A percentile compares a stretch with the other conserved stretches of the same genome.
Conservation (phyloP, 2,329 filamentous ascomycete genomes). For the Arthrobotrys musiformis region DNA sequence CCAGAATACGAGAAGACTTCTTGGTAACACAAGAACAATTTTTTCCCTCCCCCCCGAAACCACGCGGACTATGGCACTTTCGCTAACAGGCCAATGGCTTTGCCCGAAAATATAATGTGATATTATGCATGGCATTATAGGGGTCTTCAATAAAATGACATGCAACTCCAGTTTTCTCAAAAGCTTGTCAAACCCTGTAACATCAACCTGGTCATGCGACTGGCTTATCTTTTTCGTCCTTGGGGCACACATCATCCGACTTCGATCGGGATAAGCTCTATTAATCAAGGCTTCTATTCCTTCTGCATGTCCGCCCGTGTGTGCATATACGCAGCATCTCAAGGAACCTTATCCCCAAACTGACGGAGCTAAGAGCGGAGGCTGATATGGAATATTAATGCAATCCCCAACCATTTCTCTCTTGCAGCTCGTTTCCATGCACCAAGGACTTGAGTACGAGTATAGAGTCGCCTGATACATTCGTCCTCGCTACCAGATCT, state of each 20-base stretch:
- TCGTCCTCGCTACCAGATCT: background rate
- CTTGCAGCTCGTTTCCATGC: constrained; percentile 3
- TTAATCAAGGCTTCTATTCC: background rate
- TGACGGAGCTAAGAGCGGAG: background rate
- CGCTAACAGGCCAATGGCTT: constrained; percentile 12
- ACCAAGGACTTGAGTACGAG: background rate
- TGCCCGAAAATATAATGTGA: background rate
- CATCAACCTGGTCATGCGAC: constrained; percentile 24
- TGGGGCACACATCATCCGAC: constrained; percentile 4
- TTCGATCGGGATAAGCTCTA: constrained; percentile 5
- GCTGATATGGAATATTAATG: constrained; percentile 13
- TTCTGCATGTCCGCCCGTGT: background rate
- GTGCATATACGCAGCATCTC: constrained; percentile 14
- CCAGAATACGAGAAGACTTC: constrained; percentile 19
- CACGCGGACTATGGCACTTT: constrained; percentile 12
- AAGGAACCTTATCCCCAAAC: background rate
- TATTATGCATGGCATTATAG: constrained; percentile 31
- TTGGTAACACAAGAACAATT: constrained; percentile 9
- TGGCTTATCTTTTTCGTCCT: constrained; percentile 18
- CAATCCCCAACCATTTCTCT: constrained; percentile 10
- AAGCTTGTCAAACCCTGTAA: constrained; percentile 31
- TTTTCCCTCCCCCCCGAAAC: constrained; percentile 13
- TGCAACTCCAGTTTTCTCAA: constrained; percentile 21
- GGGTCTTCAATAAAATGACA: constrained; percentile 7
- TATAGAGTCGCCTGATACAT: constrained; percentile 4